Evolutionary conservation across 345 rosid genomes (phyloP).

Genomic region (Lenwebbia sp.): DNA sequence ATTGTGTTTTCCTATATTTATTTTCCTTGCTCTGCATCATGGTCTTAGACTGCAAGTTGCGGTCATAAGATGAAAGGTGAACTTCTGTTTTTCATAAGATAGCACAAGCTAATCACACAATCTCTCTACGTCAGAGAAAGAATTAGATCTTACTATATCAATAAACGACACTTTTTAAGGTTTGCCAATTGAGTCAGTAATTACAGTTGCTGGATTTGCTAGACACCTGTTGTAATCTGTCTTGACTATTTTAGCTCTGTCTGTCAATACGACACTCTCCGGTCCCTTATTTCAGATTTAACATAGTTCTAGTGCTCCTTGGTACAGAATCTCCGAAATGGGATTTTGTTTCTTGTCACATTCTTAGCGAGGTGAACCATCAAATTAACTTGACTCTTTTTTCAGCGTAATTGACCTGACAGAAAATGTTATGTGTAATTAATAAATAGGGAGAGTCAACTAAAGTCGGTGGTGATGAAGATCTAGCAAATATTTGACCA

Average conservation of each 20-base stretch:
- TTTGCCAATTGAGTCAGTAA: neutral
- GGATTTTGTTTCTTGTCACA: slow-evolving; percentile 97
- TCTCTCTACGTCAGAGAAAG: neutral
- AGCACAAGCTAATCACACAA: neutral
- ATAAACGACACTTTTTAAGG: neutral
- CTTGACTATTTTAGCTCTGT: slow-evolving; percentile 74
- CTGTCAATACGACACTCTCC: slow-evolving; percentile 82
- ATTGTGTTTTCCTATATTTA: slow-evolving; percentile 47
- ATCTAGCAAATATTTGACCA: slow-evolving; percentile 47
- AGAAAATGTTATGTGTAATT: neutral
- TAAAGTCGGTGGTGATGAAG: slow-evolving; percentile 27
- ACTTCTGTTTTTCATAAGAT: neutral
- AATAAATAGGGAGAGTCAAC: slow-evolving; percentile 33
- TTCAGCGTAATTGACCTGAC: neutral
- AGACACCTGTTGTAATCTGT: neutral
- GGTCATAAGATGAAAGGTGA: neutral
- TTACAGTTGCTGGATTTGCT: neutral
- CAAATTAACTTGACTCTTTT: neutral
- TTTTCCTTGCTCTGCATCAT: too few species aligned
- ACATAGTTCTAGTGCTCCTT: slow-evolving; percentile 77
- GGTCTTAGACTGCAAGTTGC: neutral
- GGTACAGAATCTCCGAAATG: slow-evolving; percentile 90
- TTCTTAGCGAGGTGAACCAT: slow-evolving; percentile 56
- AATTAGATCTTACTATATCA: neutral
- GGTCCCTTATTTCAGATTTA: slow-evolving; percentile 89